A percentile compares a stretch with the other conserved stretches of the same genome.
phyloP scores from a whole-genome alignment of 805 yeast genomes.

The Candida fluviatilis region DNA sequence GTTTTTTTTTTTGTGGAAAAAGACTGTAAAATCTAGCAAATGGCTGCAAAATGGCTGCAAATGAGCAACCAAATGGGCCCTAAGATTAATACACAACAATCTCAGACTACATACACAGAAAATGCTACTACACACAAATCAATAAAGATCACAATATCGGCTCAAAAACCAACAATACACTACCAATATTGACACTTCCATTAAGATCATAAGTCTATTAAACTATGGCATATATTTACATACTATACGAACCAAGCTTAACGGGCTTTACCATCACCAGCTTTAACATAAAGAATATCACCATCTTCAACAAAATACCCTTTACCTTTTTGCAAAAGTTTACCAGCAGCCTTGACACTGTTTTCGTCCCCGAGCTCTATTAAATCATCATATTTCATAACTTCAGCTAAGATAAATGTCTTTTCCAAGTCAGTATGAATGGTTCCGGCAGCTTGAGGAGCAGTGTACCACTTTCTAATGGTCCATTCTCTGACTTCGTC shows the following conservation, averaged over 20 bases:
- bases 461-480: conserved; percentile 82
- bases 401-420: conserved; percentile 92
- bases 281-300: conserved; percentile 86
- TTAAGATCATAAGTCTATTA: not conserved
- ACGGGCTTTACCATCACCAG: conserved; percentile 85
- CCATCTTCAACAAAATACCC: conserved; percentile 94
- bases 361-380: conserved; percentile 72
- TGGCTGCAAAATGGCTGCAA: too few relatives aligned
- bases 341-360: conserved; percentile 82
- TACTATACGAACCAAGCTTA: conserved; percentile 15
- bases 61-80: too few relatives aligned
- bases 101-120: not conserved
- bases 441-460: conserved; percentile 99
- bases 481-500: conserved; percentile 99
- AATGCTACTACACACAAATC: not conserved
- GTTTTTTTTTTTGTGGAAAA: too few relatives aligned
- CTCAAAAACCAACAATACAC: too few relatives aligned
- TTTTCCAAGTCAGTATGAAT: conserved; percentile 94
- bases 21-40: too few relatives aligned
- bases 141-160: too few relatives aligned
- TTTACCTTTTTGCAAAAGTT: conserved; percentile 87
- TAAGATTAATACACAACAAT: too few relatives aligned
- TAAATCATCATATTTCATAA: conserved; percentile 80
- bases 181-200: too few relatives aligned
- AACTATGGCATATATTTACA: not conserved